These are phyloP conservation scores for Austroboletus niveus DNA, from an alignment of 1,284 basidiomycete species.

Conservation along the genomic window DNA sequence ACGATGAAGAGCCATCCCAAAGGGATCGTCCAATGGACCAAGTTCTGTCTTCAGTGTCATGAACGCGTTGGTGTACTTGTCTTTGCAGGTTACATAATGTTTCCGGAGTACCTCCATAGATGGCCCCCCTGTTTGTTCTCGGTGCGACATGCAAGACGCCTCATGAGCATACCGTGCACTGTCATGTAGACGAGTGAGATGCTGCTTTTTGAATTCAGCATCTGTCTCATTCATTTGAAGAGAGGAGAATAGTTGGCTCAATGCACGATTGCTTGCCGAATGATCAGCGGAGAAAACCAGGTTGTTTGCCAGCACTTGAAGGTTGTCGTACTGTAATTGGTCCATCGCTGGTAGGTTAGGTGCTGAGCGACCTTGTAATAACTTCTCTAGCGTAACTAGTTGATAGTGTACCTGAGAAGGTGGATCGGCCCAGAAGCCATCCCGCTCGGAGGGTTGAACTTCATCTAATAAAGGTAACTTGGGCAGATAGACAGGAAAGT, in stretches of 20 bases:
- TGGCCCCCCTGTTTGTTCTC: too few species aligned
- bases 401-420: neutral
- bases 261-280: neutral
- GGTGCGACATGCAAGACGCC: neutral
- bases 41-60: neutral
- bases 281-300: neutral
- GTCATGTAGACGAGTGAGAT: neutral
- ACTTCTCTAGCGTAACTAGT: neutral
- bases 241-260: neutral
- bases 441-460: neutral
- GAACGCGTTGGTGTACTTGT: conserved; percentile 14
- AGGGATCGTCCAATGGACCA: neutral
- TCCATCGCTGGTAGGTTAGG: neutral
- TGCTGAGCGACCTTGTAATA: neutral
- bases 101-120: neutral
- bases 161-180: neutral
- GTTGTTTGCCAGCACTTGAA: neutral
- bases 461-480: neutral
- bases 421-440: too few species aligned
- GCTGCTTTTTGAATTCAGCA: neutral
- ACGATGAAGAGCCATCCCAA: neutral
- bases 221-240: neutral
- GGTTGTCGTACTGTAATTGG: neutral
- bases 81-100: neutral
- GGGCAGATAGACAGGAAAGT: neutral